Base-by-base conservation (phyloP, 192 early-diverging fungal species). In the Borealophlyctis nickersoniae region DNA sequence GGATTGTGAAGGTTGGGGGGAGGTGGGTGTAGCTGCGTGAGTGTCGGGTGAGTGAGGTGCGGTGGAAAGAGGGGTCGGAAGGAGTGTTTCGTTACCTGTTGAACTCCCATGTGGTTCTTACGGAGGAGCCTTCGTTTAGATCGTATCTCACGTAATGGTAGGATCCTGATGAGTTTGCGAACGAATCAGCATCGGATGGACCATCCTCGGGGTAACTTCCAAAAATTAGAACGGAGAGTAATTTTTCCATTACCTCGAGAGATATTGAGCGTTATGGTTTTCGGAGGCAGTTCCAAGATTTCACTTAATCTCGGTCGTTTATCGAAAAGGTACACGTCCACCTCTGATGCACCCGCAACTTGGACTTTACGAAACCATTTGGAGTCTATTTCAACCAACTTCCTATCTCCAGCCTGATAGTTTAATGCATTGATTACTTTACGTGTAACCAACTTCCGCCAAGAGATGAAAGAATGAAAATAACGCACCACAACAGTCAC, bases 61-160 rank as follows among this genome's bases (percentile, higher is more conserved):
- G n/a, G n/a, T n/a, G n/a, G n/a, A n/a, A n/a, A n/a, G n/a, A n/a
- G n/a, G n/a, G n/a, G n/a, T n/a, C n/a, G n/a, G n/a, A n/a, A n/a
- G n/a, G n/a, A n/a, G n/a, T n/a, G n/a, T n/a, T n/a, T 48, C 45
- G 45, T 23, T 56, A 56, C 19, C 35, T 33, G 13, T n/a, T 16
- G 39, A 69, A 62, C 5, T 55, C 30, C 67, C 67, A 69, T 4
- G 29, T 36, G 48, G 34, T 34, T 2, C 27, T 26, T 34, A 63
- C 48, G 27, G 16, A 29, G 16, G 67, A 69, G 14, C 36, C 60
- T n/a, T 26, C 16, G 9, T 69, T 59, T 48, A 69, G 2, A 39
- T 69, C 67, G 33, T 63, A 69, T 3, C 67, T 52, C 28, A 69
- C 59, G 58, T 34, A 69, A 49, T 69, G 60, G 53, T 32, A 69